Conservation (phyloP, 345 rosid genomes). For the Brassica incana region DNA sequence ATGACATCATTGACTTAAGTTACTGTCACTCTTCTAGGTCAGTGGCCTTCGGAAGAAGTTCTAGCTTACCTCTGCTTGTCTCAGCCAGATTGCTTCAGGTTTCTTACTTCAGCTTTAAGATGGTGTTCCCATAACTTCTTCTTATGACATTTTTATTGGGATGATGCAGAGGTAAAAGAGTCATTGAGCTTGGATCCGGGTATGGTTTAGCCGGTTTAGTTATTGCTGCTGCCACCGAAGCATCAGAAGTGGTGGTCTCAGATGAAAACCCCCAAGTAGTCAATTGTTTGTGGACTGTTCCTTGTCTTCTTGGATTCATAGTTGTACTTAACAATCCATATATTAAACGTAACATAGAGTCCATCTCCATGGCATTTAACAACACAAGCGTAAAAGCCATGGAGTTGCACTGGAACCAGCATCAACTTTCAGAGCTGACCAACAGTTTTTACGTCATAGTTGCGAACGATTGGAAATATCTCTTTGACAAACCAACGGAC, state of each 20-base stretch:
- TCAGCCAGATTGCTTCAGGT: slow-evolving; percentile 75
- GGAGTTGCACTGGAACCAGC: slow-evolving; percentile 81
- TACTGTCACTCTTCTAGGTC: slow-evolving; percentile 48
- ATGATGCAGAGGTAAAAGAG: too few relatives aligned
- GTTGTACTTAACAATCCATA: slow-evolving; percentile 48
- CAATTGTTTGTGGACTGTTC: too few relatives aligned
- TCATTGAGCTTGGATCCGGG: too few relatives aligned
- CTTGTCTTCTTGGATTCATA: too few relatives aligned
- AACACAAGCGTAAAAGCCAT: slow-evolving; percentile 58
- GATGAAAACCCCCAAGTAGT: too few relatives aligned
- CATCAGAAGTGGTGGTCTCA: too few relatives aligned
- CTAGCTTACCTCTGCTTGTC: slow-evolving; percentile 81
- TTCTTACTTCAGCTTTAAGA: slow-evolving; percentile 6
- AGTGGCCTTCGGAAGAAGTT: slow-evolving; percentile 96
- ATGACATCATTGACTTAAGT: neutral
- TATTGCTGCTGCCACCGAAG: too few relatives aligned
- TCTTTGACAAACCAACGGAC: neutral
- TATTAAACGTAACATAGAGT: slow-evolving; percentile 75
- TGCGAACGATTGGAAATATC: slow-evolving; percentile 57
- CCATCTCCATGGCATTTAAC: slow-evolving; percentile 59
- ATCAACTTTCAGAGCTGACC: slow-evolving; percentile 44
- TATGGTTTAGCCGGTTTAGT: too few relatives aligned
- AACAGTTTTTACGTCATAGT: slow-evolving; percentile 65
- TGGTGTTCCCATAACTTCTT: neutral
- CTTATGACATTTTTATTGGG: too few relatives aligned